Conservation (phyloP, 257 asterid genomes). For the Nicotiana sylvestris region DNA sequence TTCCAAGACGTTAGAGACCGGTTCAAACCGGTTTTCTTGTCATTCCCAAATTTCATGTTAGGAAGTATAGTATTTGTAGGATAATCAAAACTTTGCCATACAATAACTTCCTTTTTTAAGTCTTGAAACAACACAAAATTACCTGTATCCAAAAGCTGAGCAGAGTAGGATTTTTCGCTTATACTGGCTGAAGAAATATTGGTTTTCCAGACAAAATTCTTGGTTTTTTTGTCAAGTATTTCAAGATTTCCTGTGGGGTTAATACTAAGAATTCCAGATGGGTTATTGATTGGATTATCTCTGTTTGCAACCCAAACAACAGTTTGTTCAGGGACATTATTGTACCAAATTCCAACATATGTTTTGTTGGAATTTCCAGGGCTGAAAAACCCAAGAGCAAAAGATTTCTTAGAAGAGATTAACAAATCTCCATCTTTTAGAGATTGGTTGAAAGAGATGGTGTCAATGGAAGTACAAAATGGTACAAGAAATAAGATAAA, state of each 20-base stretch:
- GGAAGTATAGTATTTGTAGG: slow-evolving; percentile 10
- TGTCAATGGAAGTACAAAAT: background rate
- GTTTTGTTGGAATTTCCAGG: background rate
- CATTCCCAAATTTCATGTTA: background rate
- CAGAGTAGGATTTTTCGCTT: background rate
- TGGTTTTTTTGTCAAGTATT: background rate
- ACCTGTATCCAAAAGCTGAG: background rate
- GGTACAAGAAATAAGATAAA: background rate
- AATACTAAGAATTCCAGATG: background rate
- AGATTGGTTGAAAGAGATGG: background rate
- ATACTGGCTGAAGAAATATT: background rate
- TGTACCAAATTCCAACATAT: slow-evolving; percentile 13
- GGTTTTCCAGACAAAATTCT: background rate
- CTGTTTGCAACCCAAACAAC: slow-evolving; percentile 14
- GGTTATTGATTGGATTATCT: background rate
- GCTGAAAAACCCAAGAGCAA: slow-evolving; percentile 15
- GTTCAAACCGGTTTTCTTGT: background rate
- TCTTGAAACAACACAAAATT: slow-evolving; percentile 2
- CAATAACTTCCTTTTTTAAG: background rate
- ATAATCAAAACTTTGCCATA: slow-evolving; percentile 16
- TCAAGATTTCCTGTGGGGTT: background rate
- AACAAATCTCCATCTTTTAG: background rate
- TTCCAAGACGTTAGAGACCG: slow-evolving; percentile 5
- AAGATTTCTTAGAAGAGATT: background rate
- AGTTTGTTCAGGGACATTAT: background rate